These are phyloP conservation scores for Phylloporus scabripes DNA, from an alignment of 768 basidiomycete species.

Conservation along the genomic window DNA sequence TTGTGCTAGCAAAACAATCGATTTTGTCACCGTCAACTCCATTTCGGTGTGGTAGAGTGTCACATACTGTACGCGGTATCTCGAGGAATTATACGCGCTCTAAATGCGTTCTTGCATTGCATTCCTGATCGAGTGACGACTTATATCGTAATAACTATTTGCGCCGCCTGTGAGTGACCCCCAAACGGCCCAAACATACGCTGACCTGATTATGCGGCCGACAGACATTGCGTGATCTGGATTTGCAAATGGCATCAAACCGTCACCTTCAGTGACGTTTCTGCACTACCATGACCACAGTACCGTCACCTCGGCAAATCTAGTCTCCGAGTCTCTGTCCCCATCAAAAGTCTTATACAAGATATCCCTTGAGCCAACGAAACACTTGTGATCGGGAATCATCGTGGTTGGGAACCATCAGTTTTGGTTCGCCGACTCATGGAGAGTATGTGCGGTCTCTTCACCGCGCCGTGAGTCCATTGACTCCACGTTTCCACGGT, in stretches of 20 bases:
- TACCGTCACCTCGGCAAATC: slow-evolving; percentile 30
- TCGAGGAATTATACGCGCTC: neutral
- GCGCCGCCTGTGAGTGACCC: neutral
- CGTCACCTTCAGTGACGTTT: neutral
- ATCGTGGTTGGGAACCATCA: slow-evolving; percentile 25
- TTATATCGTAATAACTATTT: neutral
- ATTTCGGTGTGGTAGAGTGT: neutral
- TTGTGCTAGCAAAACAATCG: too few relatives aligned
- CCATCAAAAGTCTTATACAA: slow-evolving; percentile 20
- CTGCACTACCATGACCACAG: slow-evolving; percentile 1
- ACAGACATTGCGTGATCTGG: neutral
- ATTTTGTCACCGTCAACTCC: neutral
- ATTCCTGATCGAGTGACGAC: neutral
- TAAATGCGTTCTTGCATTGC: neutral
- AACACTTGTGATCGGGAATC: too few relatives aligned
- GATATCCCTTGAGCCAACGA: too few relatives aligned
- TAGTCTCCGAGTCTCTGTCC: slow-evolving; percentile 32
- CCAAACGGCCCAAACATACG: neutral
- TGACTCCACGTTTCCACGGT: neutral
- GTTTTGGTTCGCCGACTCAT: slow-evolving; percentile 24
- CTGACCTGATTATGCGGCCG: neutral
- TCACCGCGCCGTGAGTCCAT: neutral
- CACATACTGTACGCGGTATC: too few relatives aligned
- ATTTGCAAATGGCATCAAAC: neutral
- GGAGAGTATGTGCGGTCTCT: slow-evolving; percentile 17